Conservation (phyloP, 176 grass and related monocot species). For the Tillandsia fasciculata region DNA sequence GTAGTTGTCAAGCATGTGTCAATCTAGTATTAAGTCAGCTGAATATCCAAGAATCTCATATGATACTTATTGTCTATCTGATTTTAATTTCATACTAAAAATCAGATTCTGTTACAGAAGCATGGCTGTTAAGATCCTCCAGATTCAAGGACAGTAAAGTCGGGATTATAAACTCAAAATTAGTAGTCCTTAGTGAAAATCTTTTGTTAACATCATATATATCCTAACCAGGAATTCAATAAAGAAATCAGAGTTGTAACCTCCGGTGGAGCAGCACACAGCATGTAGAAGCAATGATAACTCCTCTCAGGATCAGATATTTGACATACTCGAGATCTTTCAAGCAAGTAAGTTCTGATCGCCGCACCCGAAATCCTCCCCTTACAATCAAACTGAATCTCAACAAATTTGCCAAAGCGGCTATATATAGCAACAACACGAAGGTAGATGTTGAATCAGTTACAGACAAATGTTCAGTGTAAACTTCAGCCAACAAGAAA, state of each 20-base stretch:
- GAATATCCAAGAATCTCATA: too few relatives aligned
- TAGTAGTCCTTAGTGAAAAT: too few relatives aligned
- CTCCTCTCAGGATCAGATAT: slow-evolving; percentile 14
- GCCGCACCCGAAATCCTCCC: slow-evolving; percentile 9
- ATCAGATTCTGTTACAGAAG: too few relatives aligned
- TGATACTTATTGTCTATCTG: too few relatives aligned
- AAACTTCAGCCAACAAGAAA: slow-evolving; percentile 1
- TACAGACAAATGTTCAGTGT: background rate
- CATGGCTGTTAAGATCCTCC: too few relatives aligned
- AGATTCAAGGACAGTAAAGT: too few relatives aligned
- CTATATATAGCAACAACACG: background rate
- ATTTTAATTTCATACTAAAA: too few relatives aligned
- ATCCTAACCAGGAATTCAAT: background rate
- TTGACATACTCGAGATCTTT: slow-evolving; percentile 12
- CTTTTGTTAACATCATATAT: background rate
- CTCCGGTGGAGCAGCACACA: slow-evolving; percentile 8
- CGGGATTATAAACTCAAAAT: too few relatives aligned
- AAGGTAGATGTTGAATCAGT: background rate
- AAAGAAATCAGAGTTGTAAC: background rate
- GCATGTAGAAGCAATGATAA: slow-evolving; percentile 14
- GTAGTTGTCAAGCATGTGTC: too few relatives aligned
- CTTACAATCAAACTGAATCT: slow-evolving; percentile 5
- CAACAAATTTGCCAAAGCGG: slow-evolving; percentile 13
- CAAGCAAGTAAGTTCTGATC: slow-evolving; percentile 11
- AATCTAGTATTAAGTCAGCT: too few relatives aligned